Evolutionary conservation across 257 asterid species (phyloP).

Genomic region (Coffea eugenioides): DNA sequence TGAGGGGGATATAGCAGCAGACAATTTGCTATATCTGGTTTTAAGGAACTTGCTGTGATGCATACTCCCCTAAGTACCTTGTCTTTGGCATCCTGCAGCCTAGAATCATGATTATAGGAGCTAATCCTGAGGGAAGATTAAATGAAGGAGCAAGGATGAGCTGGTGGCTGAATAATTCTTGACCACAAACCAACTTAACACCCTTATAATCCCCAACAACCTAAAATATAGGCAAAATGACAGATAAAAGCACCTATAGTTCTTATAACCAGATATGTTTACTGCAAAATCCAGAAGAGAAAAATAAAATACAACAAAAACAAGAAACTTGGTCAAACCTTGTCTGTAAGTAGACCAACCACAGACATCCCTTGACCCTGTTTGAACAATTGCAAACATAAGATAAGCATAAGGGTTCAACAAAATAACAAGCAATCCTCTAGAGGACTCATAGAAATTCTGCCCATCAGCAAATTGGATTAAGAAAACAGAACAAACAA

Average conservation of each 20-base stretch:
- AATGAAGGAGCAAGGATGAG: conserved; percentile 75
- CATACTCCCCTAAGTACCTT: conserved; percentile 81
- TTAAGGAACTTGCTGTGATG: conserved; percentile 61
- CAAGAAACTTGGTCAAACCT: not conserved
- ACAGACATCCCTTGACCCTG: conserved; percentile 88
- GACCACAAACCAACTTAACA: conserved; percentile 81
- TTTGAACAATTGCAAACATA: conserved; percentile 15
- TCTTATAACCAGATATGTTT: not conserved
- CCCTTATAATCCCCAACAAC: conserved; percentile 61
- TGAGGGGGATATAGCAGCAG: conserved; percentile 75
- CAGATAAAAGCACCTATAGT: conserved; percentile 11
- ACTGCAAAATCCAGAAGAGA: not conserved
- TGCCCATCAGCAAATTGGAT: not conserved
- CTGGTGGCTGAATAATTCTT: conserved; percentile 74
- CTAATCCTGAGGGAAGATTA: conserved; percentile 35
- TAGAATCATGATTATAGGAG: conserved; percentile 33
- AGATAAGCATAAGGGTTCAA: conserved; percentile 13
- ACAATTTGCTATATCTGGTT: conserved; percentile 59
- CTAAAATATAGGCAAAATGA: conserved; percentile 33
- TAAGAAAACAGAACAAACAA: not conserved
- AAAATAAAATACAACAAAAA: conserved; percentile 5
- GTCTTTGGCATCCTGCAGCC: conserved; percentile 31
- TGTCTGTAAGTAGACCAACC: conserved; percentile 47
- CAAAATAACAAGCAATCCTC: conserved; percentile 1
- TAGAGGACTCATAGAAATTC: not conserved